phyloP scores from a whole-genome alignment of 352 stramenopile genomes.

The Pythium grandisporangium region DNA sequence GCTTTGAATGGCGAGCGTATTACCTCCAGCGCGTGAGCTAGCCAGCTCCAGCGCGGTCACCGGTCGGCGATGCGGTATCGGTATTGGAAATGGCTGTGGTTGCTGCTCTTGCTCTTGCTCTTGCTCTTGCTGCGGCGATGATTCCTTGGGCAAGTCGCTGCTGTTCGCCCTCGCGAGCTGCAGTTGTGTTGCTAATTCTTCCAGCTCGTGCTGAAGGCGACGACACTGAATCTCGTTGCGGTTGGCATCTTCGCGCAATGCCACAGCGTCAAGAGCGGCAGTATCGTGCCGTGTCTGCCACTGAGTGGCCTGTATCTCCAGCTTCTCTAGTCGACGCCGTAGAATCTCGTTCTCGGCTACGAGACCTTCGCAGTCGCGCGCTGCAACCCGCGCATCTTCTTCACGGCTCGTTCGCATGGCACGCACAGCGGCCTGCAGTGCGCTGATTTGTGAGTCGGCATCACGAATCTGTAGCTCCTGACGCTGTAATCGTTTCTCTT shows the following conservation, averaged over 20 bases:
- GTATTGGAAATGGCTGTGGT: too few species aligned
- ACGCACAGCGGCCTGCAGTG: constrained; percentile 7
- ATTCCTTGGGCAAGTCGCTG: too few species aligned
- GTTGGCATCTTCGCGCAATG: neutral
- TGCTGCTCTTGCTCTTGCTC: too few species aligned
- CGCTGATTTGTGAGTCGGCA: constrained; percentile 14
- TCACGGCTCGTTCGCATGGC: too few species aligned
- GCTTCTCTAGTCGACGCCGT: constrained; percentile 18
- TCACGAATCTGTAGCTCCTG: constrained; percentile 22
- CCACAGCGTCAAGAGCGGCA: constrained; percentile 3
- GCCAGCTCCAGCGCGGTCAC: constrained; percentile 19
- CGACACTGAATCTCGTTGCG: neutral
- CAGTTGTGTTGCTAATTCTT: too few species aligned
- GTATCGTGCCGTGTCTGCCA: too few species aligned
- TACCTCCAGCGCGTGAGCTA: neutral
- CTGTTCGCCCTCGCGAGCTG: too few species aligned
- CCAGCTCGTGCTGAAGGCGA: neutral
- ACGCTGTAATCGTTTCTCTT: constrained; percentile 21
- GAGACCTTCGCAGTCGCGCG: too few species aligned
- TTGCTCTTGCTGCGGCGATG: too few species aligned
- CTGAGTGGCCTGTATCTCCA: too few species aligned
- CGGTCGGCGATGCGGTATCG: neutral
- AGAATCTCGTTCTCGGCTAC: constrained; percentile 56
- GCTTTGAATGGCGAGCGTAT: constrained; percentile 30
- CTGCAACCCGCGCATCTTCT: too few species aligned